Evolutionary conservation across 495 filamentous ascomycete species (phyloP).

Genomic region (Aspergillus ellipticus): DNA sequence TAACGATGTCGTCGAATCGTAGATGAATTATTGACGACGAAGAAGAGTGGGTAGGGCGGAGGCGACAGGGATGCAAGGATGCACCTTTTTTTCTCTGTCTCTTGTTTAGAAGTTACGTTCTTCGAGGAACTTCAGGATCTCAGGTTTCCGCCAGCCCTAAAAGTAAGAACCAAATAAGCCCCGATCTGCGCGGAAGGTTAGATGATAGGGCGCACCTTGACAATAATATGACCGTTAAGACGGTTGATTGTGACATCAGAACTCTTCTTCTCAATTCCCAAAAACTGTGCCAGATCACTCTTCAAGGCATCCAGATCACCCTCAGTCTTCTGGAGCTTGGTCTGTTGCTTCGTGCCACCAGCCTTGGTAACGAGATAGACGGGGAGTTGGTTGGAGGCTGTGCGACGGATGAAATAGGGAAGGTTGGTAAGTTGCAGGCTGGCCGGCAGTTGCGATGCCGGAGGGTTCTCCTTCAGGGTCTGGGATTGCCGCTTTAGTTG

Average conservation of each 20-base stretch:
- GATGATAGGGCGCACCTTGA: slow-evolving; percentile 46
- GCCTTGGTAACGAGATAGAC: slow-evolving; percentile 75
- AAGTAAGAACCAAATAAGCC: neutral
- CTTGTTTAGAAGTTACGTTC: slow-evolving; percentile 44
- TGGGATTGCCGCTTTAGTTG: slow-evolving; percentile 39
- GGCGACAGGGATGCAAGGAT: slow-evolving; percentile 7
- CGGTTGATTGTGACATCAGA: slow-evolving; percentile 53
- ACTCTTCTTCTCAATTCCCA: slow-evolving; percentile 45
- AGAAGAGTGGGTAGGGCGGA: slow-evolving; percentile 3
- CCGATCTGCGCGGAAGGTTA: no score
- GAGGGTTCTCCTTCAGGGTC: slow-evolving; percentile 34
- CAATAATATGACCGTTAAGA: slow-evolving; percentile 59
- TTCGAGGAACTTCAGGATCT: slow-evolving; percentile 45
- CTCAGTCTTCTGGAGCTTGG: slow-evolving; percentile 71
- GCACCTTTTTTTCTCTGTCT: neutral
- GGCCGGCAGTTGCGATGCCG: slow-evolving; percentile 20
- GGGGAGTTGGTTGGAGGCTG: slow-evolving; percentile 64
- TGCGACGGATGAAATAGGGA: slow-evolving; percentile 73
- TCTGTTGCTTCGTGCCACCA: slow-evolving; percentile 73
- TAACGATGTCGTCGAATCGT: neutral
- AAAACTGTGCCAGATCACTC: slow-evolving; percentile 43
- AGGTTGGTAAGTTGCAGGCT: slow-evolving; percentile 39
- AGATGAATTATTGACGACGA: neutral
- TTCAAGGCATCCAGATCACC: slow-evolving; percentile 60
- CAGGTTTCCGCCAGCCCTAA: slow-evolving; percentile 50